phyloP scores from a whole-genome alignment of 805 yeast species.

The Ogataea salicorniae region DNA sequence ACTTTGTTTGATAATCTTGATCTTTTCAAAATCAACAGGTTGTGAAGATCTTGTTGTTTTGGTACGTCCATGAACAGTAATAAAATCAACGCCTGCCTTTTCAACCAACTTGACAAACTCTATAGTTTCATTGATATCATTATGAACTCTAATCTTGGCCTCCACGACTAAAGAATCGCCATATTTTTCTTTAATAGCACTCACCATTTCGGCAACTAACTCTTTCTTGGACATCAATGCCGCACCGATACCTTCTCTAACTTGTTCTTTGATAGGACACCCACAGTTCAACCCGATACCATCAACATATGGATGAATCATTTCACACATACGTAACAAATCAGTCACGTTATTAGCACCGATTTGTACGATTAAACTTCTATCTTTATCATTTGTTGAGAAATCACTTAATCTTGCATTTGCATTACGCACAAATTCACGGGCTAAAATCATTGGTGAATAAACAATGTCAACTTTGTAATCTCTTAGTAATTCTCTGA shows the following conservation, averaged over 20 bases:
- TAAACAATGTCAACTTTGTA: constrained; percentile 79
- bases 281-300: constrained; percentile 96
- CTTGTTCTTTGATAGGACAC: constrained; percentile 93
- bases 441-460: constrained; percentile 93
- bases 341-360: constrained; percentile 86
- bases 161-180: constrained; percentile 74
- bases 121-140: constrained; percentile 66
- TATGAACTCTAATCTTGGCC: constrained; percentile 87
- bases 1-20: constrained; percentile 54
- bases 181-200: constrained; percentile 70
- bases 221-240: constrained; percentile 86
- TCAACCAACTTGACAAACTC: constrained; percentile 70
- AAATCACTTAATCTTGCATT: constrained; percentile 82
- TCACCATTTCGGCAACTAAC: constrained; percentile 76
- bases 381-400: constrained; percentile 66
- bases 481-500: constrained; percentile 71
- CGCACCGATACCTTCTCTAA: constrained; percentile 94
- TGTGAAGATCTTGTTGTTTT: constrained; percentile 77
- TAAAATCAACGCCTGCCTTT: constrained; percentile 85
- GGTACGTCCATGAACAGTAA: constrained; percentile 92
- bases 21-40: constrained; percentile 82
- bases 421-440: constrained; percentile 85
- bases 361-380: constrained; percentile 79
- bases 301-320: constrained; percentile 88
- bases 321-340: constrained; percentile 72